phyloP scores from a whole-genome alignment of 2,329 filamentous ascomycete species.

The Onygena corvina region DNA sequence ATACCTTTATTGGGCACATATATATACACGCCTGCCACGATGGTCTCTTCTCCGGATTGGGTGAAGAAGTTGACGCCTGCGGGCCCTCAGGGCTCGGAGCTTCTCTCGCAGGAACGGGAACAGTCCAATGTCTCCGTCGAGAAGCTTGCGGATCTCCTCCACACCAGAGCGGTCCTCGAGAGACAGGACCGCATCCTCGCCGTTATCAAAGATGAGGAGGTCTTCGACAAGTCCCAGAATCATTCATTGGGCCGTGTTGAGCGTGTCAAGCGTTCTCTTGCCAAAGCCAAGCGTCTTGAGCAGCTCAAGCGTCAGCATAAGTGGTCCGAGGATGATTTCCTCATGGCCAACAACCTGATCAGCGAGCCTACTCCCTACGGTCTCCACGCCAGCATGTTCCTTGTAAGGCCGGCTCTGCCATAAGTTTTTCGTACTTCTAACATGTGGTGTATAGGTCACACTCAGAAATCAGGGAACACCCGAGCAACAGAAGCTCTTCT shows the following conservation, averaged over 20 bases:
- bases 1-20: neutral
- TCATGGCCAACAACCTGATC: constrained; percentile 55
- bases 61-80: constrained; percentile 55
- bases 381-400: constrained; percentile 59
- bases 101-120: constrained; percentile 56
- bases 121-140: constrained; percentile 56
- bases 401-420: constrained; percentile 33
- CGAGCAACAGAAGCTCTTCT: constrained; percentile 61
- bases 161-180: constrained; percentile 53
- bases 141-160: constrained; percentile 55
- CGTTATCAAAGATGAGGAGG: constrained; percentile 53
- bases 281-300: constrained; percentile 56
- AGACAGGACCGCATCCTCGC: constrained; percentile 49
- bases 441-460: constrained; percentile 41
- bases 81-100: constrained; percentile 55
- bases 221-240: constrained; percentile 69
- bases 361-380: constrained; percentile 63
- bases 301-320: constrained; percentile 54
- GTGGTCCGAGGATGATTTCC: constrained; percentile 55
- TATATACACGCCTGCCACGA: constrained; percentile 13
- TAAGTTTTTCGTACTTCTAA: neutral
- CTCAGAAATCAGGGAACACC: constrained; percentile 59
- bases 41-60: constrained; percentile 46
- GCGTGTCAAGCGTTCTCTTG: constrained; percentile 57
- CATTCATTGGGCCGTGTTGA: constrained; percentile 61